Conservation (phyloP, 176 grass and related monocot genomes). For the Oryza punctata region DNA sequence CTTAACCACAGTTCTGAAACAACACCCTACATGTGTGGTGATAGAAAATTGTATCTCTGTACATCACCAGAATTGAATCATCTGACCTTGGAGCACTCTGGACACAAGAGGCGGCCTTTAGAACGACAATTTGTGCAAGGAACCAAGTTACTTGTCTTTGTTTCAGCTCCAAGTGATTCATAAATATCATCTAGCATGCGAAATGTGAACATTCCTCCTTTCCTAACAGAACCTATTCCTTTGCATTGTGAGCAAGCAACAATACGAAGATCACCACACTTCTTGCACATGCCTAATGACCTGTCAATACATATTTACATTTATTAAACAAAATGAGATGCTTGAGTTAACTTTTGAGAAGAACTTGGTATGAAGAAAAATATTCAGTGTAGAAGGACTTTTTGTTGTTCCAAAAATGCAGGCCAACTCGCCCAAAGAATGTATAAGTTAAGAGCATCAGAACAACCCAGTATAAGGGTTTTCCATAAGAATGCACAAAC, state of each 20-base stretch:
- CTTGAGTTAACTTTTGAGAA: not conserved
- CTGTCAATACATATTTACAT: conserved; percentile 37
- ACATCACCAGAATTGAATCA: not conserved
- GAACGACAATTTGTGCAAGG: conserved; percentile 74
- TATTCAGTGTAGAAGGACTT: not conserved
- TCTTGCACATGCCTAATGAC: conserved; percentile 86
- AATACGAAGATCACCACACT: conserved; percentile 74
- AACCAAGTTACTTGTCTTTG: conserved; percentile 41
- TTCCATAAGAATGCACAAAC: no score
- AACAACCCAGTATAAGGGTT: not conserved
- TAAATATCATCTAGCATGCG: conserved; percentile 69
- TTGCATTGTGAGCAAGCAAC: conserved; percentile 80
- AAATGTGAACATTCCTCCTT: conserved; percentile 55
- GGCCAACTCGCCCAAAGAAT: not conserved
- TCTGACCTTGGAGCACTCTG: conserved; percentile 55
- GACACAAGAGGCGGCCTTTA: conserved; percentile 65
- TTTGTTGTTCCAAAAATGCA: not conserved
- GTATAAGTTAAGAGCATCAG: not conserved
- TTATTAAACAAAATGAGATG: not conserved
- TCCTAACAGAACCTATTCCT: conserved; percentile 58
- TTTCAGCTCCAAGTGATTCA: conserved; percentile 65
- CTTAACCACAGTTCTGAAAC: not conserved
- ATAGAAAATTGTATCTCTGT: not conserved
- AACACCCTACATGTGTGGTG: not conserved
- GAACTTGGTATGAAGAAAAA: not conserved